These are phyloP conservation scores for Fabrea salina DNA, from an alignment of 169 alveolate species.

Conservation along the genomic window DNA sequence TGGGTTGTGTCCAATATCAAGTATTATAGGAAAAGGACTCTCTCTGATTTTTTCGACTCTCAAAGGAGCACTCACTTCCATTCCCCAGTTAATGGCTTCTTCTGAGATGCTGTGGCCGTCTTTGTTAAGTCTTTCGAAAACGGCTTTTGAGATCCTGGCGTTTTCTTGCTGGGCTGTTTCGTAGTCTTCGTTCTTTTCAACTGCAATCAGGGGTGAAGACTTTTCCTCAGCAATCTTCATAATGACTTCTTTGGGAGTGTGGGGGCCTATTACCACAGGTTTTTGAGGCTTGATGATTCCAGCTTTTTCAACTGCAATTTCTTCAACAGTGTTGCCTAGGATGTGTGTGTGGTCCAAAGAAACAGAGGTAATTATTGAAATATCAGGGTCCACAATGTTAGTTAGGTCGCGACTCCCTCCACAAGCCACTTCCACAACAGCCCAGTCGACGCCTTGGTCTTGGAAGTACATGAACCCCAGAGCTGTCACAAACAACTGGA, in stretches of 20 bases:
- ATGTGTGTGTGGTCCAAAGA: slow-evolving; percentile 88
- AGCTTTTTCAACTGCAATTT: slow-evolving; percentile 86
- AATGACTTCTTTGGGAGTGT: slow-evolving; percentile 51
- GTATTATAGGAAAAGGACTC: slow-evolving; percentile 57
- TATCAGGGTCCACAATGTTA: slow-evolving; percentile 76
- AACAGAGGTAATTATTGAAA: slow-evolving; percentile 84
- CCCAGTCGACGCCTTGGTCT: slow-evolving; percentile 78
- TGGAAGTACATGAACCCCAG: slow-evolving; percentile 69
- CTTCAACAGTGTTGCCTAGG: slow-evolving; percentile 82
- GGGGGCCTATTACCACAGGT: slow-evolving; percentile 87
- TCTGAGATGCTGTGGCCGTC: slow-evolving; percentile 29
- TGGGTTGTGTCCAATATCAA: slow-evolving; percentile 89
- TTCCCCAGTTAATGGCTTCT: slow-evolving; percentile 43
- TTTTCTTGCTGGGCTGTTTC: slow-evolving; percentile 66
- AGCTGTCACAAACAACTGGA: slow-evolving; percentile 63
- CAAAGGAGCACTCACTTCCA: slow-evolving; percentile 55
- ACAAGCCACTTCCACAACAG: slow-evolving; percentile 88
- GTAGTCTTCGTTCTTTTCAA: slow-evolving; percentile 36
- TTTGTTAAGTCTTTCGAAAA: slow-evolving; percentile 37
- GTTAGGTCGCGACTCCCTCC: slow-evolving; percentile 92
- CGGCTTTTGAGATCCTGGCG: slow-evolving; percentile 51
- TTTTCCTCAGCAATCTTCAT: slow-evolving; percentile 42
- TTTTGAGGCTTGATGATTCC: slow-evolving; percentile 82
- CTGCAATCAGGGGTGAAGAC: slow-evolving; percentile 36
- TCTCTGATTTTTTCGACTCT: slow-evolving; percentile 51